Conservation (phyloP, 2,329 filamentous ascomycete genomes). For the Rutstroemia sp. region DNA sequence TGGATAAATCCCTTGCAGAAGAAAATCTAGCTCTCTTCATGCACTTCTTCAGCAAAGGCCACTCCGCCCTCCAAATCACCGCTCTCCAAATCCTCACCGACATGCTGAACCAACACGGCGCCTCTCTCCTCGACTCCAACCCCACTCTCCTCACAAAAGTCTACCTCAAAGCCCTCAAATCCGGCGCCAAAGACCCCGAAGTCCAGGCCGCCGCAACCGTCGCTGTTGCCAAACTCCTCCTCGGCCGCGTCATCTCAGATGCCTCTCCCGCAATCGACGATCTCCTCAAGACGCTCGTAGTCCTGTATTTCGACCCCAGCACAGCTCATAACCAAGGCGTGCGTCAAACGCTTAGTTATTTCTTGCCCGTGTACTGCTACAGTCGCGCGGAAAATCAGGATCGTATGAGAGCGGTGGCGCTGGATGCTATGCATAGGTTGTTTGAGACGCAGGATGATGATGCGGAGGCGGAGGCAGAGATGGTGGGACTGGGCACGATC, state of each 20-base stretch:
- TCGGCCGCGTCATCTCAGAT: constrained; percentile 71
- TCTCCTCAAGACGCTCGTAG: constrained; percentile 75
- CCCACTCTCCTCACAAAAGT: constrained; percentile 67
- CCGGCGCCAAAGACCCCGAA: constrained; percentile 58
- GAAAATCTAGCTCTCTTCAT: constrained; percentile 91
- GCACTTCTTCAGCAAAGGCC: constrained; percentile 91
- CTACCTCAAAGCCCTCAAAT: constrained; percentile 75
- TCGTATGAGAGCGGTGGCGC: constrained; percentile 67
- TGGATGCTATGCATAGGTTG: constrained; percentile 68
- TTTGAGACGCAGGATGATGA: constrained; percentile 67
- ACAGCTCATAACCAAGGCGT: constrained; percentile 74
- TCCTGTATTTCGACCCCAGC: constrained; percentile 84
- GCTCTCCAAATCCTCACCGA: constrained; percentile 89
- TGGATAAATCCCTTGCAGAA: constrained; percentile 85
- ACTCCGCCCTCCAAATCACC: constrained; percentile 81
- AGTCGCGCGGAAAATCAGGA: constrained; percentile 75
- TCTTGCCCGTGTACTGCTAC: constrained; percentile 90
- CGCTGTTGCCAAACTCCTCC: constrained; percentile 77
- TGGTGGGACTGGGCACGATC: constrained; percentile 71
- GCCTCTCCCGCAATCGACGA: constrained; percentile 52
- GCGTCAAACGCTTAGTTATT: constrained; percentile 83
- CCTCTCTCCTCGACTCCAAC: constrained; percentile 61
- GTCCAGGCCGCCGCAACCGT: constrained; percentile 77
- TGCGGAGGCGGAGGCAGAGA: constrained; percentile 66
- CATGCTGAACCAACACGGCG: constrained; percentile 82